Evolutionary conservation across 768 basidiomycete species (phyloP).

Genomic region (Cystofilobasidium bisporidii): DNA sequence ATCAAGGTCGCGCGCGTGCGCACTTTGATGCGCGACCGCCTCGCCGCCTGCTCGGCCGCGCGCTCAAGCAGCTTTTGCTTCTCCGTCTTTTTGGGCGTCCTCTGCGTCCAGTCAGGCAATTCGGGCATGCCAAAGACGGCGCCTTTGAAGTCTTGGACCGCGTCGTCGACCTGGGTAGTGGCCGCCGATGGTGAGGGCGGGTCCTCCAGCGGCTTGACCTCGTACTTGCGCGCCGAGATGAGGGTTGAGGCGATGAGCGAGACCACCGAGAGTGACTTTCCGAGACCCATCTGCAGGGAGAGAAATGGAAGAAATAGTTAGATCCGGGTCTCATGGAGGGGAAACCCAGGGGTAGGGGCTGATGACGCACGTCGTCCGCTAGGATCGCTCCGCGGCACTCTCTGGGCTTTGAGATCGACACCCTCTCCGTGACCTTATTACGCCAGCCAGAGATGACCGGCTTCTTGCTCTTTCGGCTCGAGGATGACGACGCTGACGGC

Average conservation of each 20-base stretch:
- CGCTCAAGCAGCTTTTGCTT: slow-evolving; percentile 54
- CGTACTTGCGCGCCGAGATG: slow-evolving; percentile 57
- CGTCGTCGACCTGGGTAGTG: slow-evolving; percentile 25
- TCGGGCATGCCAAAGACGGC: slow-evolving; percentile 76
- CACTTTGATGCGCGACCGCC: slow-evolving; percentile 31
- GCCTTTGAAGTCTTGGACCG: slow-evolving; percentile 40
- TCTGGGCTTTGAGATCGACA: slow-evolving; percentile 46
- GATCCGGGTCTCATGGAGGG: too few species aligned
- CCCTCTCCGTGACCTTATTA: slow-evolving; percentile 74
- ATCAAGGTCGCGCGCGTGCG: slow-evolving; percentile 88
- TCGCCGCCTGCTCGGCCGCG: slow-evolving; percentile 53
- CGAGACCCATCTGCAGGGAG: slow-evolving; percentile 75
- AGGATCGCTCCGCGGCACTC: slow-evolving; percentile 75
- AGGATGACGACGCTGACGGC: neutral
- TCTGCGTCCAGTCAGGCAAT: slow-evolving; percentile 13
- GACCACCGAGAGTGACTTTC: slow-evolving; percentile 92
- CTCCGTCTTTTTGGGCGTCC: slow-evolving; percentile 50
- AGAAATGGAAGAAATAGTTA: neutral
- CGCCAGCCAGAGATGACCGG: slow-evolving; percentile 50
- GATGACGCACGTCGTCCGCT: slow-evolving; percentile 78
- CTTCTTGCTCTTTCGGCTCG: slow-evolving; percentile 49
- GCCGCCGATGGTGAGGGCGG: slow-evolving; percentile 19
- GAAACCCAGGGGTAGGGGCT: neutral
- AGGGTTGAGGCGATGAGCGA: slow-evolving; percentile 85
- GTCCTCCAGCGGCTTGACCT: slow-evolving; percentile 46